phyloP scores from a whole-genome alignment of 2,329 filamentous ascomycete species.

The Sporothrix sp. region DNA sequence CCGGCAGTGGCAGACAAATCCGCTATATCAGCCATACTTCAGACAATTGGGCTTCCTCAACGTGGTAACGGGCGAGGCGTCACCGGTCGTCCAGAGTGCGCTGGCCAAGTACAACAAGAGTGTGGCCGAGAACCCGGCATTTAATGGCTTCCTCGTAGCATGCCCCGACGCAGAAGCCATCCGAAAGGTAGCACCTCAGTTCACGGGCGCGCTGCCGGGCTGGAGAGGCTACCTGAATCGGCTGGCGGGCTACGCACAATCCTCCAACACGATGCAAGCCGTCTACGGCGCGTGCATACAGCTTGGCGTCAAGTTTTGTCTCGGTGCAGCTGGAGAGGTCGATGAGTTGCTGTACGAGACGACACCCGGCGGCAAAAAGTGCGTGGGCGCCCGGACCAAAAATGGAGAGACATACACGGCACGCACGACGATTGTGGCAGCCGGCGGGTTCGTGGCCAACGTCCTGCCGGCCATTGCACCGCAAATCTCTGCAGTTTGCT shows the following conservation, averaged over 20 bases:
- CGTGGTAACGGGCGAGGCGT: neutral
- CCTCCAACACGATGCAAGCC: conserved; percentile 39
- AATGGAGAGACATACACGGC: neutral
- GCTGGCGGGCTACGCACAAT: conserved; percentile 48
- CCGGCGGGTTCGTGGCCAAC: conserved; percentile 24
- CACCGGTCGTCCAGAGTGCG: neutral
- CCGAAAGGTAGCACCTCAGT: conserved; percentile 35
- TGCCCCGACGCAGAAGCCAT: conserved; percentile 32
- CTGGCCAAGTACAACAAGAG: conserved; percentile 1
- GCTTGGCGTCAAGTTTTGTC: conserved; percentile 26
- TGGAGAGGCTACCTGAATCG: conserved; percentile 52
- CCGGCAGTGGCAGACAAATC: conserved; percentile 6
- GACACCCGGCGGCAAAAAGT: conserved; percentile 12
- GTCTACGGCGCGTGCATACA: conserved; percentile 34
- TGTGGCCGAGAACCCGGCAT: neutral
- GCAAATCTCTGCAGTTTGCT: conserved; percentile 45
- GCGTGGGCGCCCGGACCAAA: conserved; percentile 21
- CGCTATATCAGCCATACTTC: conserved; percentile 8
- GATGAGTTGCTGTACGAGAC: conserved; percentile 30
- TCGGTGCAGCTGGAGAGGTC: conserved; percentile 26
- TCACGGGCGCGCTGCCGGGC: conserved; percentile 36
- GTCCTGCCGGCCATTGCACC: conserved; percentile 37
- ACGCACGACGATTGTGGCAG: conserved; percentile 18
- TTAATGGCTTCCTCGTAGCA: conserved; percentile 16
- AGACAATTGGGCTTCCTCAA: conserved; percentile 6